These are phyloP conservation scores for Cladosporium sp. DNA, from an alignment of 2,329 filamentous ascomycete genomes.

Conservation along the genomic window DNA sequence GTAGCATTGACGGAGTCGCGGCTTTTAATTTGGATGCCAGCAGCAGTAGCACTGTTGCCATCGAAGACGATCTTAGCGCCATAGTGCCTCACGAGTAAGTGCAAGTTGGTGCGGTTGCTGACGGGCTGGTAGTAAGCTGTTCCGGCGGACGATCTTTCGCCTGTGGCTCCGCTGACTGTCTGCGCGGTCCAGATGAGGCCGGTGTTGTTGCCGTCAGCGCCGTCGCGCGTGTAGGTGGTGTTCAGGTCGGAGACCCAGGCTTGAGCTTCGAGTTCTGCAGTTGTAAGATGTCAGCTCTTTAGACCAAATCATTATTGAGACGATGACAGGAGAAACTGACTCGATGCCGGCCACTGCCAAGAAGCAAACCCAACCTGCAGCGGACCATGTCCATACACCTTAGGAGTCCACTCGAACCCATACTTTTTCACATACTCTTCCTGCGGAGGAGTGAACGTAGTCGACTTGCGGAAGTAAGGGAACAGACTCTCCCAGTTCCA, in stretches of 20 bases:
- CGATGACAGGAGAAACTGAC: not conserved
- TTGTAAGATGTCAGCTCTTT: not conserved
- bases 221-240: not conserved
- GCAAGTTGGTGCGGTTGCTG: conserved; percentile 28
- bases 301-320: not conserved
- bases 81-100: conserved; percentile 31
- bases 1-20: not conserved
- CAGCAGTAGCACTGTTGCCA: not conserved
- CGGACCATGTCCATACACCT: conserved; percentile 4
- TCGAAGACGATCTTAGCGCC: conserved; percentile 2
- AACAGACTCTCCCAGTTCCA: conserved; percentile 44
- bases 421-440: conserved; percentile 7
- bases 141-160: conserved; percentile 40
- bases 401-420: conserved; percentile 11
- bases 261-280: conserved; percentile 1
- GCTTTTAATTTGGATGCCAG: not conserved
- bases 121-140: conserved; percentile 11
- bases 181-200: conserved; percentile 11
- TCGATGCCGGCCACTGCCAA: conserved; percentile 11
- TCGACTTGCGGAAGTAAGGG: conserved; percentile 38
- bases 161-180: conserved; percentile 6
- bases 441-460: conserved; percentile 19
- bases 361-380: conserved; percentile 14
- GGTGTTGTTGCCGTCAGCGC: conserved; percentile 4
- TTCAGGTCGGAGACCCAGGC: not conserved